A percentile compares a stretch with the other conserved stretches of the same genome.
phyloP scores from a whole-genome alignment of 2,329 filamentous ascomycete species.

The Xylariaceae sp. region DNA sequence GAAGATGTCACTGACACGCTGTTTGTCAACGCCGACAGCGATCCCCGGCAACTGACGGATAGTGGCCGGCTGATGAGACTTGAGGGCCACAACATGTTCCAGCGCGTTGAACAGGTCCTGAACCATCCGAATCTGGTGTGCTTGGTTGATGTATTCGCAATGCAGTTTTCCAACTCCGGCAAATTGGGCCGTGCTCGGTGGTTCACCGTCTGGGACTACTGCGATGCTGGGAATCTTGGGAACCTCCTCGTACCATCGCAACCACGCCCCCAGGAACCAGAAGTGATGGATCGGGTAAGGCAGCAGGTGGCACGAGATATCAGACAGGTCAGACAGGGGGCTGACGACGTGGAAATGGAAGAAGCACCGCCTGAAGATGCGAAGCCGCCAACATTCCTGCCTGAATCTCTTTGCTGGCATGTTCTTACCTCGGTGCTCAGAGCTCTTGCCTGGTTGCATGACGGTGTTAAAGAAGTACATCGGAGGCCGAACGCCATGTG shows the following conservation, averaged over 20 bases:
- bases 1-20: slow-evolving; percentile 27
- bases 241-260: slow-evolving; percentile 33
- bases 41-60: slow-evolving; percentile 1
- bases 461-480: slow-evolving; percentile 36
- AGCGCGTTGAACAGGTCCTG: slow-evolving; percentile 35
- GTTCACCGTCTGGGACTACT: slow-evolving; percentile 45
- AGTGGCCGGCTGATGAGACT: slow-evolving; percentile 18
- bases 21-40: slow-evolving; percentile 4
- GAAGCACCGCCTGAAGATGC: background rate
- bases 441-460: slow-evolving; percentile 50
- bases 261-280: background rate
- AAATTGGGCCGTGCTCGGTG: slow-evolving; percentile 10
- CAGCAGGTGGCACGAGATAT: too few relatives aligned
- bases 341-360: slow-evolving; percentile 22
- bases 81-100: slow-evolving; percentile 23
- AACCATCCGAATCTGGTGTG: slow-evolving; percentile 48
- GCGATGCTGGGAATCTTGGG: slow-evolving; percentile 46
- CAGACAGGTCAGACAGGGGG: background rate
- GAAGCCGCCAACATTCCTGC: slow-evolving; percentile 35
- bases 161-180: slow-evolving; percentile 21
- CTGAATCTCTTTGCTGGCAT: slow-evolving; percentile 53
- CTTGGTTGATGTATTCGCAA: slow-evolving; percentile 35
- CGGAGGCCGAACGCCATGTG: slow-evolving; percentile 11
- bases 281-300: too few relatives aligned
- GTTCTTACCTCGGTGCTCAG: slow-evolving; percentile 43